A percentile compares a stretch with the other conserved stretches of the same genome.
phyloP scores from a whole-genome alignment of 2,329 filamentous ascomycete genomes.

The Penicillium brevicompactum region DNA sequence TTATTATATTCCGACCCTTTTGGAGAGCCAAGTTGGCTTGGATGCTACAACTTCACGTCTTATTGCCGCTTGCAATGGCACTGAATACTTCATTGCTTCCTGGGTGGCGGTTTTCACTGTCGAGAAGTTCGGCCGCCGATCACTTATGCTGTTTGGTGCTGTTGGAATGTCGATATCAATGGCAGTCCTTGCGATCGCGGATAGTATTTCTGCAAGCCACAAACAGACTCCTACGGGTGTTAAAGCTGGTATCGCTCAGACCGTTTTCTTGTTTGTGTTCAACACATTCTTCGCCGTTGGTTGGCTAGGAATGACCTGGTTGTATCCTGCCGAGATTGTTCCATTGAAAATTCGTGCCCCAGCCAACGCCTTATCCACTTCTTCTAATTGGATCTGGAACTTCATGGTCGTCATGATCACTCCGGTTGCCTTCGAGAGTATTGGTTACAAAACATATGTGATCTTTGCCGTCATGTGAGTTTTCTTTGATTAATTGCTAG shows the following conservation, averaged over 20 bases:
- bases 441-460: slow-evolving; percentile 59
- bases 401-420: slow-evolving; percentile 70
- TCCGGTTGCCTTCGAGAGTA: slow-evolving; percentile 60
- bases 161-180: slow-evolving; percentile 64
- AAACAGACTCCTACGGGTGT: slow-evolving; percentile 7
- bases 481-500: not conserved
- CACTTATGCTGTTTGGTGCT: slow-evolving; percentile 70
- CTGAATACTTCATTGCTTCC: slow-evolving; percentile 53
- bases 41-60: slow-evolving; percentile 41
- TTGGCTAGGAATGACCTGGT: slow-evolving; percentile 65
- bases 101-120: slow-evolving; percentile 52
- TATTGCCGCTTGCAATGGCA: slow-evolving; percentile 53
- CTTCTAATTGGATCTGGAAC: slow-evolving; percentile 63
- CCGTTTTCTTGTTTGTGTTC: slow-evolving; percentile 61
- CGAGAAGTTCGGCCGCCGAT: slow-evolving; percentile 57
- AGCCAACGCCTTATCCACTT: slow-evolving; percentile 65
- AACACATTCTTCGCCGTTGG: slow-evolving; percentile 69
- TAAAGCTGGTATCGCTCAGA: slow-evolving; percentile 29
- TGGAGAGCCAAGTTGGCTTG: slow-evolving; percentile 40
- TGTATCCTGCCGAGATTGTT: slow-evolving; percentile 52
- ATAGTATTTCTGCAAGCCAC: slow-evolving; percentile 22
- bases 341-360: slow-evolving; percentile 62
- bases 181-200: slow-evolving; percentile 45
- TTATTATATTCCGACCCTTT: slow-evolving; percentile 29
- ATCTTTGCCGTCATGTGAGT: slow-evolving; percentile 58